Evolutionary conservation across 352 stramenopile genomes (phyloP).

Genomic region (Globisporangium heterothallicum): DNA sequence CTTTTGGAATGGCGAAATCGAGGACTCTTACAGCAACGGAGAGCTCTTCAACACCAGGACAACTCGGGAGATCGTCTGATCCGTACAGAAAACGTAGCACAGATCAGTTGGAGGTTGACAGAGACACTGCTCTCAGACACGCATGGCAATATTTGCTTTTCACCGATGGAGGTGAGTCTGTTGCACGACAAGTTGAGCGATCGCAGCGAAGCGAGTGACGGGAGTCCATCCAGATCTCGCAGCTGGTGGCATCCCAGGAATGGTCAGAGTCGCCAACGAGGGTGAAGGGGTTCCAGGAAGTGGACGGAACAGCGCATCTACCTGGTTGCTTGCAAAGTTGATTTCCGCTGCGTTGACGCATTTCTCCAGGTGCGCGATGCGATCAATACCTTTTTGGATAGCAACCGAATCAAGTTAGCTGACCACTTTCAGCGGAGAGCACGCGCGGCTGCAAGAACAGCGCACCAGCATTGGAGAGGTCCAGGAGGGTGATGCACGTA

Average conservation of each 20-base stretch:
- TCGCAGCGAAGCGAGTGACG: slow-evolving; percentile 31
- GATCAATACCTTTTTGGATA: slow-evolving; percentile 16
- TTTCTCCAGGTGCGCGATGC: slow-evolving; percentile 31
- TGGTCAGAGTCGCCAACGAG: too few relatives aligned
- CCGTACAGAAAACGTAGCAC: not conserved
- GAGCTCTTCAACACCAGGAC: slow-evolving; percentile 51
- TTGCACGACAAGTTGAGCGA: slow-evolving; percentile 51
- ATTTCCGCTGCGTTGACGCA: slow-evolving; percentile 56
- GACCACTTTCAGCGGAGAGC: too few relatives aligned
- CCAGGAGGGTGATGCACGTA: slow-evolving; percentile 53
- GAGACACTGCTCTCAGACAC: too few relatives aligned
- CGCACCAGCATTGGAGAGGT: slow-evolving; percentile 42
- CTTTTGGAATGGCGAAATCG: not conserved
- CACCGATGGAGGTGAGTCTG: slow-evolving; percentile 40
- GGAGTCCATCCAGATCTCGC: slow-evolving; percentile 33
- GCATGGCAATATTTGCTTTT: not conserved
- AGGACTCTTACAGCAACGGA: slow-evolving; percentile 26
- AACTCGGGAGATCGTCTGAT: slow-evolving; percentile 33
- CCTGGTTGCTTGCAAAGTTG: slow-evolving; percentile 49
- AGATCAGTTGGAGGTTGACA: too few relatives aligned
- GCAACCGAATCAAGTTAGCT: not conserved
- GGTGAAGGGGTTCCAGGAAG: too few relatives aligned
- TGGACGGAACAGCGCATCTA: slow-evolving; percentile 9
- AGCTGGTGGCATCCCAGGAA: too few relatives aligned
- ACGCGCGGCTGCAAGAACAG: not conserved